Conservation (phyloP, 2,329 filamentous ascomycete genomes). For the Neofusicoccum cordaticola region DNA sequence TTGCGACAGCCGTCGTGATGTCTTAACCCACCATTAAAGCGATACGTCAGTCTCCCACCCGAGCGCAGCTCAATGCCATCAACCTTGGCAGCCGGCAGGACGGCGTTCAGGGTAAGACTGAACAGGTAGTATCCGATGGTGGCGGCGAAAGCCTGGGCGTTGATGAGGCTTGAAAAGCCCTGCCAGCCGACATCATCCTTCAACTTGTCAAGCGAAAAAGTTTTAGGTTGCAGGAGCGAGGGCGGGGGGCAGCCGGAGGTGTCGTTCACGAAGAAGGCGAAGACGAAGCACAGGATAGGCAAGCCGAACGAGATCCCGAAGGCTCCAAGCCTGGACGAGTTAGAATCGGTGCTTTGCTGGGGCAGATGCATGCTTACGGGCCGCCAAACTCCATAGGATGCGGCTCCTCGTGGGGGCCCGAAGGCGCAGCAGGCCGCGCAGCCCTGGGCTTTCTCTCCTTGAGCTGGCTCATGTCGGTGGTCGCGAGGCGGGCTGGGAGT, state of each 20-base stretch:
- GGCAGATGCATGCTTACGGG: constrained; percentile 1
- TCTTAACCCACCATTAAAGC: constrained; percentile 56
- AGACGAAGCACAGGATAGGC: constrained; percentile 73
- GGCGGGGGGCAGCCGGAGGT: constrained; percentile 86
- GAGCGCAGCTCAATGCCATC: constrained; percentile 68
- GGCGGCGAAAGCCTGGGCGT: constrained; percentile 65
- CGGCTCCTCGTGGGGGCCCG: constrained; percentile 1
- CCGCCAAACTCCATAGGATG: constrained; percentile 18
- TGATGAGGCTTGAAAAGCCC: constrained; percentile 69
- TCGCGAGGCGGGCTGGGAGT: too few species aligned
- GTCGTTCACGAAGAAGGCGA: constrained; percentile 88
- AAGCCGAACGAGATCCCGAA: constrained; percentile 76
- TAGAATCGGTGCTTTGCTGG: neutral
- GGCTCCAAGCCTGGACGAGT: constrained; percentile 63
- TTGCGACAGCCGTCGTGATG: neutral
- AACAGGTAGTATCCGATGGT: constrained; percentile 75
- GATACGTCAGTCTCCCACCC: constrained; percentile 76
- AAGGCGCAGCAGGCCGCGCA: neutral
- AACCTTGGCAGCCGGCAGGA: constrained; percentile 70
- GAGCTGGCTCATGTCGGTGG: constrained; percentile 6
- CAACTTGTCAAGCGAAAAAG: constrained; percentile 67
- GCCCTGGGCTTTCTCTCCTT: constrained; percentile 1
- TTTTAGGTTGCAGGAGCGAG: constrained; percentile 70
- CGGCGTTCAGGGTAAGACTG: constrained; percentile 69
- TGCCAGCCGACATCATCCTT: constrained; percentile 84